Conservation (phyloP, 768 basidiomycete species). For the Clitopilus hobsonii region DNA sequence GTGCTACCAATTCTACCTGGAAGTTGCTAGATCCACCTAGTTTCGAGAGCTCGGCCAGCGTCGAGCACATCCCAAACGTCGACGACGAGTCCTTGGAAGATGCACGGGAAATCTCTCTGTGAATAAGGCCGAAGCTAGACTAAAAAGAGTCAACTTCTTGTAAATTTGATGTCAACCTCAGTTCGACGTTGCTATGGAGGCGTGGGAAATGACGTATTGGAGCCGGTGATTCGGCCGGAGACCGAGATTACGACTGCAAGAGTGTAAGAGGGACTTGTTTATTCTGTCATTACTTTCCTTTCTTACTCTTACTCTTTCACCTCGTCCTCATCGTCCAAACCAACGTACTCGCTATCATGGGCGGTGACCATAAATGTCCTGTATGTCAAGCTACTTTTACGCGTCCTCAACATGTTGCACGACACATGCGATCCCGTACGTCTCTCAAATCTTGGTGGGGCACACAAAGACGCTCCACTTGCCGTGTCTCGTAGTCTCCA, state of each 20-base stretch:
- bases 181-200: neutral
- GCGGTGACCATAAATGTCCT: conserved; percentile 81
- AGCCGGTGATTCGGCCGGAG: conserved; percentile 4
- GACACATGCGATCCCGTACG: conserved; percentile 90
- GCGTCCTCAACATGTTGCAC: conserved; percentile 83
- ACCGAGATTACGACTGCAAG: neutral
- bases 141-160: neutral
- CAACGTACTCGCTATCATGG: conserved; percentile 42
- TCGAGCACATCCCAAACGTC: neutral
- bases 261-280: neutral
- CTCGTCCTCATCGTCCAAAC: conserved; percentile 6
- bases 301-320: conserved; percentile 4
- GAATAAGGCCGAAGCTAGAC: neutral
- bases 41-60: neutral
- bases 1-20: neutral
- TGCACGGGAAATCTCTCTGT: neutral
- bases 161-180: neutral
- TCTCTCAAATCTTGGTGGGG: conserved; percentile 20
- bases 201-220: conserved; percentile 4
- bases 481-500: conserved; percentile 10
- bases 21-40: neutral
- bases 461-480: conserved; percentile 10
- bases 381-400: conserved; percentile 88
- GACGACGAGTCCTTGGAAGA: neutral
- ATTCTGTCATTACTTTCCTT: neutral